These are phyloP conservation scores for Obelidium mucronatum DNA, from an alignment of 192 early-diverging fungal genomes.

Conservation along the genomic window DNA sequence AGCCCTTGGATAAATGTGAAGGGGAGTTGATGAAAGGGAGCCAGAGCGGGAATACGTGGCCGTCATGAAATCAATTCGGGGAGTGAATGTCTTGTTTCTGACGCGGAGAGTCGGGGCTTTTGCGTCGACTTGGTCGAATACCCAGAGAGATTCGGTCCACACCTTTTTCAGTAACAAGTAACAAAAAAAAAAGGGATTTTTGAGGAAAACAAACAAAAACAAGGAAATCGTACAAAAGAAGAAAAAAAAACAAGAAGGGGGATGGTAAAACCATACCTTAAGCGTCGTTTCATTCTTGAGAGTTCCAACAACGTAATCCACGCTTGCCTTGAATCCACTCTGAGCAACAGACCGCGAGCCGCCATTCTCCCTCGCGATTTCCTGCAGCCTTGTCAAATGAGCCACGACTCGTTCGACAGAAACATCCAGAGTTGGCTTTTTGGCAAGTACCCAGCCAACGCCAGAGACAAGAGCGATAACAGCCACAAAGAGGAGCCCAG, in stretches of 20 bases:
- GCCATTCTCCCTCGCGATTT: neutral
- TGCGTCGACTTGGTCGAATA: constrained; percentile 18
- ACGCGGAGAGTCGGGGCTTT: neutral
- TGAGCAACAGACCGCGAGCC: constrained; percentile 1
- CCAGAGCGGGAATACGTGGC: constrained; percentile 14
- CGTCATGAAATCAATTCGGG: constrained; percentile 17
- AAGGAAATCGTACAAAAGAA: neutral
- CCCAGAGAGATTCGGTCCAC: constrained; percentile 11
- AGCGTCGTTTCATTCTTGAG: constrained; percentile 9
- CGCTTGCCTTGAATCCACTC: neutral
- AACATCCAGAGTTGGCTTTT: neutral
- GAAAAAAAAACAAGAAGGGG: neutral
- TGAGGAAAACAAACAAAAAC: neutral
- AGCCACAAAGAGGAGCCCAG: neutral
- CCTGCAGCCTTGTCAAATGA: neutral
- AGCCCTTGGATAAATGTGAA: no score
- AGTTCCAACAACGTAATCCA: constrained; percentile 3
- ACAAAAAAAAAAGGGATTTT: neutral
- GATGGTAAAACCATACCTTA: no score
- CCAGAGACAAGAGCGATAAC: neutral
- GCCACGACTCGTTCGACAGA: neutral
- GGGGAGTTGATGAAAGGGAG: no score
- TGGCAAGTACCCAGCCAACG: neutral
- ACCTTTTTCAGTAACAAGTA: constrained; percentile 14
- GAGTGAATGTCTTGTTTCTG: neutral